phyloP scores from a whole-genome alignment of 768 basidiomycete species.

The Asterophora lycoperdoides region DNA sequence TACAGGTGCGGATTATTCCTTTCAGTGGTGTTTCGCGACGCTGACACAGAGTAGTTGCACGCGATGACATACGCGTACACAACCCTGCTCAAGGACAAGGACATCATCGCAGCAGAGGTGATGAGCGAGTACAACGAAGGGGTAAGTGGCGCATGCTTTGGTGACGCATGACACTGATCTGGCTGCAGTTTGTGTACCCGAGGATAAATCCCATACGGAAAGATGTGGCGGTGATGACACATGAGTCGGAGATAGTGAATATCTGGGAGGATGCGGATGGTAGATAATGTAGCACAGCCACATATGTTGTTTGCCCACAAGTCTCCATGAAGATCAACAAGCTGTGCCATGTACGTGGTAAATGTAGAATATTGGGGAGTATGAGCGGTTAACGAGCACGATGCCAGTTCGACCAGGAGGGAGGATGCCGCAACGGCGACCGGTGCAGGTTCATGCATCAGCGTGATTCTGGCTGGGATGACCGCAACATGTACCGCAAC shows the following conservation, averaged over 20 bases:
- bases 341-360: slow-evolving; percentile 16
- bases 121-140: slow-evolving; percentile 81
- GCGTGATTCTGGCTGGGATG: slow-evolving; percentile 21
- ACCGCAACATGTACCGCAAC: no score
- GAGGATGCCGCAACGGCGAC: slow-evolving; percentile 6
- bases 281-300: slow-evolving; percentile 12
- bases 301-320: not conserved
- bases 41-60: slow-evolving; percentile 36
- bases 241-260: slow-evolving; percentile 73
- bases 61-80: slow-evolving; percentile 53
- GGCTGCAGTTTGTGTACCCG: slow-evolving; percentile 74
- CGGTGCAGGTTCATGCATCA: slow-evolving; percentile 27
- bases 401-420: not conserved
- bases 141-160: slow-evolving; percentile 37
- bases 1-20: slow-evolving; percentile 47
- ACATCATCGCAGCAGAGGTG: slow-evolving; percentile 72
- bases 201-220: slow-evolving; percentile 69
- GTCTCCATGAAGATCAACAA: no score
- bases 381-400: no score
- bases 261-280: slow-evolving; percentile 41
- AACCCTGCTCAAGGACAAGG: slow-evolving; percentile 66
- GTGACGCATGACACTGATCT: not conserved
- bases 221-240: slow-evolving; percentile 83
- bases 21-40: not conserved
- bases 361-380: no score